These are phyloP conservation scores for Botrytis deweyae DNA, from an alignment of 2,329 filamentous ascomycete species.

Conservation along the genomic window DNA sequence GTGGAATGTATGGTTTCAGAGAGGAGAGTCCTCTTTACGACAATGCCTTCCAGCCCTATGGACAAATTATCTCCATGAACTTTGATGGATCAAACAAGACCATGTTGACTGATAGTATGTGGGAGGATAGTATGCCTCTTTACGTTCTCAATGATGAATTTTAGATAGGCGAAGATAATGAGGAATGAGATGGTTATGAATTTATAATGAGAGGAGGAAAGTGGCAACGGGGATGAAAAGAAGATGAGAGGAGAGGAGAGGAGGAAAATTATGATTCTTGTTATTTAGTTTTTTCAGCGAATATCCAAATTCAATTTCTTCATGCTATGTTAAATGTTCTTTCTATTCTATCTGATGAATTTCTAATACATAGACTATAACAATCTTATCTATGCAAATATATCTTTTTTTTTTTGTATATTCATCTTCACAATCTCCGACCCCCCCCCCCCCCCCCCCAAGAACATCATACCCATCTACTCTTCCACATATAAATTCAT, in stretches of 20 bases:
- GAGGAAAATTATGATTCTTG: background rate
- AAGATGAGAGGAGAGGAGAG: background rate
- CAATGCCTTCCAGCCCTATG: constrained; percentile 47
- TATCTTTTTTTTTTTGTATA: background rate
- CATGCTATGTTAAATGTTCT: background rate
- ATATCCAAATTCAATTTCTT: background rate
- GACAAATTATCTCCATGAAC: constrained; percentile 47
- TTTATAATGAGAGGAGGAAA: background rate
- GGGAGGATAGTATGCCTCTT: constrained; percentile 40
- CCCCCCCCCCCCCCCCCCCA: rapidly evolving
- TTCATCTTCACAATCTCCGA: background rate
- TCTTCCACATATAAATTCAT: background rate
- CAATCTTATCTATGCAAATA: rapidly evolving
- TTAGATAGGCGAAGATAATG: background rate
- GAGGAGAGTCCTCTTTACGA: constrained; percentile 45
- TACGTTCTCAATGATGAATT: constrained; percentile 31
- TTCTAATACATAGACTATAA: background rate
- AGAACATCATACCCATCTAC: background rate
- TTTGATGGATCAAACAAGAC: constrained; percentile 42
- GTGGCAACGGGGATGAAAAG: background rate
- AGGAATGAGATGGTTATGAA: background rate
- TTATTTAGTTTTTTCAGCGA: background rate
- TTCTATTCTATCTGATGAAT: background rate
- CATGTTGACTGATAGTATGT: constrained; percentile 39
- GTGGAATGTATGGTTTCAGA: constrained; percentile 46